phyloP scores from a whole-genome alignment of 139 green algal genomes.

The Astrephomene gubernaculifera region DNA sequence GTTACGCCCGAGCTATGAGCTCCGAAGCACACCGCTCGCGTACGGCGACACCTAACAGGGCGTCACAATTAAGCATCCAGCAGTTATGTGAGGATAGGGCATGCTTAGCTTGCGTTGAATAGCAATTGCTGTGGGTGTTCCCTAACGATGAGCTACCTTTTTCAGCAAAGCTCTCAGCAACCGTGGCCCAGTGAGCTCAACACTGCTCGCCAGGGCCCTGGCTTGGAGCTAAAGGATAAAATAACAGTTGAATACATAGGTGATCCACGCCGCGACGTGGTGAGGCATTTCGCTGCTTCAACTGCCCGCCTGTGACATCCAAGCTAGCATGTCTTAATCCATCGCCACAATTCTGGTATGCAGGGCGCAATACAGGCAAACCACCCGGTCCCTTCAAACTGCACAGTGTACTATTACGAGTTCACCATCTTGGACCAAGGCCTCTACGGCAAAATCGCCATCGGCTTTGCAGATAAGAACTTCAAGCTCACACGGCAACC shows the following conservation, averaged over 20 bases:
- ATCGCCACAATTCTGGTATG: too few species aligned
- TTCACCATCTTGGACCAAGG: slow-evolving; percentile 76
- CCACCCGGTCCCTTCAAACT: slow-evolving; percentile 67
- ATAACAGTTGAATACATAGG: slow-evolving; percentile 78
- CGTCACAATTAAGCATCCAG: too few species aligned
- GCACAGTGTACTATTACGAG: slow-evolving; percentile 90
- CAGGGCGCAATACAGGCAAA: slow-evolving; percentile 72
- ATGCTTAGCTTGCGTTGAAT: too few species aligned
- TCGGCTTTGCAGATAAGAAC: slow-evolving; percentile 81
- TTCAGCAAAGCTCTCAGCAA: slow-evolving; percentile 45
- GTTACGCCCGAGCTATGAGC: too few species aligned
- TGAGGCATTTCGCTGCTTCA: slow-evolving; percentile 30
- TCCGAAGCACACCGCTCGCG: too few species aligned
- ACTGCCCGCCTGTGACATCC: too few species aligned
- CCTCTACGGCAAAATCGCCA: slow-evolving; percentile 67
- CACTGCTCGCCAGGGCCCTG: slow-evolving; percentile 22
- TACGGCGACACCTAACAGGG: too few species aligned
- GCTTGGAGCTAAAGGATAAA: slow-evolving; percentile 82
- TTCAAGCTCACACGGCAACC: slow-evolving; percentile 87
- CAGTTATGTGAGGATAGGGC: too few species aligned
- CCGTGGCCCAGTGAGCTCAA: slow-evolving; percentile 47
- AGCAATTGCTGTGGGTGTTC: too few species aligned
- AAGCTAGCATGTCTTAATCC: too few species aligned
- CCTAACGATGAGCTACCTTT: too few species aligned
- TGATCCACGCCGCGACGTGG: slow-evolving; percentile 80